Base-by-base conservation (phyloP, 2,329 filamentous ascomycete genomes). In the Pleoardoris graminearum region DNA sequence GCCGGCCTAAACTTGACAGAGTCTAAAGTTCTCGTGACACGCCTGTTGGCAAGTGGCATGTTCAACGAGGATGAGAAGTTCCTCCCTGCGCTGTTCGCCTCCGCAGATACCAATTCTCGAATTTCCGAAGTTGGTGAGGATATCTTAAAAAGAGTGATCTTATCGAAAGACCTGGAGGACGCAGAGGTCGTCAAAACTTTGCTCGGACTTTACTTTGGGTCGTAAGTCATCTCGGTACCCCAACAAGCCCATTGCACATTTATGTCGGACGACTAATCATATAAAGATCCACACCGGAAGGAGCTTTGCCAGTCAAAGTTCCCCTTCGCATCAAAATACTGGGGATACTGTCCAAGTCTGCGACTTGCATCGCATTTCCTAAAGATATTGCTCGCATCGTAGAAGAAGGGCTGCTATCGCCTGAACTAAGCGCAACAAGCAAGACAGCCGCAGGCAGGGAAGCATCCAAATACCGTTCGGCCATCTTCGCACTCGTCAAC, bases 121-220 rank as follows among this genome's bases (percentile, higher is more conserved):
- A 86, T 97, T 32, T 86, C 89, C 10, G 85, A 88, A n/a, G 77
- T 90, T n/a, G 93, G 90, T 0, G 91, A 97, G 51, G 91, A 96
- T 63, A 84, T 95, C 43, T 75, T 97, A 59, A 99, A 97, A 74
- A 82, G 92, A 59, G 88, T 84, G 25, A 82, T 79, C 23, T 77
- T 83, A 8, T 78, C 84, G 1, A 82, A 89, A 7, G 85, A 89
- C 7, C 77, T 97, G 22, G 93, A 97, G 69, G 82, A 90, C 55
- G 64, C 78, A 8, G 61, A 70, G 1, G 73, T 91, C 1, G 79
- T 96, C 3, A 76, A 82, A 50, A 78, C 81, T 14, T 77, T 97
- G 2, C 92, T 91, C 62, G 75, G 80, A 3, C 80, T 91, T 1
- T 95, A 96, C 68, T 85, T 87, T 37, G 83, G 81, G 47, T 69